These are phyloP conservation scores for Pseudevernia furfuracea DNA, from an alignment of 495 filamentous ascomycete species.

Conservation along the genomic window DNA sequence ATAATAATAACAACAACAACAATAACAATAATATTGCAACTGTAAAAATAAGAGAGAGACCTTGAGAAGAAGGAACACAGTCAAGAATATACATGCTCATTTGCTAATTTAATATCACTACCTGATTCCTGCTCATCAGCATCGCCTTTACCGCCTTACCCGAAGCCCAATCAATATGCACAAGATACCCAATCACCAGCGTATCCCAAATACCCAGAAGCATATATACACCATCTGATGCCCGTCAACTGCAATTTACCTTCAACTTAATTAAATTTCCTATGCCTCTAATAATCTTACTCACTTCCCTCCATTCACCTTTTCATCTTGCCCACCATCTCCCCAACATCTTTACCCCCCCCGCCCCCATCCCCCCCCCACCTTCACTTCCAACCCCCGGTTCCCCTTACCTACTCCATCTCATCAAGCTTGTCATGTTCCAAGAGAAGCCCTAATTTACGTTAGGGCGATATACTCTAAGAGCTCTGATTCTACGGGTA, in stretches of 20 bases:
- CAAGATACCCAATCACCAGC: not conserved
- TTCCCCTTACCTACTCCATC: not conserved
- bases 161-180: not conserved
- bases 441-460: not conserved
- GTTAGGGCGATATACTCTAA: not conserved
- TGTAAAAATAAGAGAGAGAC: no score
- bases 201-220: not conserved
- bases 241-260: not conserved
- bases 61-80: no score
- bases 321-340: no score
- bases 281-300: no score
- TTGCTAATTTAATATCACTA: no score
- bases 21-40: no score
- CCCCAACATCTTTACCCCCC: no score
- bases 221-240: not conserved
- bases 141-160: not conserved
- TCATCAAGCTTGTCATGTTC: not conserved
- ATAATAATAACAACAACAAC: not conserved
- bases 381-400: not conserved
- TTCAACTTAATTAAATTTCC: no score
- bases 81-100: no score
- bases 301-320: no score
- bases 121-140: no score
- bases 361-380: no score
- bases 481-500: not conserved